These are phyloP conservation scores for Podospora pseudocomata DNA, from an alignment of 495 filamentous ascomycete species.

Conservation along the genomic window DNA sequence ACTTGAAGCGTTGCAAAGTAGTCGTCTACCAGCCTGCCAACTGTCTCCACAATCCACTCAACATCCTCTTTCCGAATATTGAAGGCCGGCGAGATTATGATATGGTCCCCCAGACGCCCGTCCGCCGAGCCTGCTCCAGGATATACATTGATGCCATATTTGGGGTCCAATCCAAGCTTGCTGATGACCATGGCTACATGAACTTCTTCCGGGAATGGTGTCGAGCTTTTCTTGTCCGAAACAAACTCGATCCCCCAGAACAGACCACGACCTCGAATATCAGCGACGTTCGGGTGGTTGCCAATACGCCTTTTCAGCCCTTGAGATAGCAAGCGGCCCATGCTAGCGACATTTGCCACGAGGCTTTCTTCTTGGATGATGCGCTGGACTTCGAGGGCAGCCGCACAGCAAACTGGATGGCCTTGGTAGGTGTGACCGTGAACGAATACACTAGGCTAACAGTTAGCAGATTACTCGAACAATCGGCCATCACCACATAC, in stretches of 20 bases:
- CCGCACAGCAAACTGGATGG: conserved; percentile 58
- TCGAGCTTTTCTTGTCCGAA: conserved; percentile 44
- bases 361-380: conserved; percentile 56
- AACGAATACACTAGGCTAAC: conserved; percentile 39
- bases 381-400: conserved; percentile 56
- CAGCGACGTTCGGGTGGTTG: conserved; percentile 55
- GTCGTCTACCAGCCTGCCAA: conserved; percentile 40
- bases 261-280: conserved; percentile 61
- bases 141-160: conserved; percentile 65
- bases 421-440: conserved; percentile 63
- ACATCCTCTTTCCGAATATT: conserved; percentile 61
- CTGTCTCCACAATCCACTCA: conserved; percentile 48
- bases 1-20: conserved; percentile 22
- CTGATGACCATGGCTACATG: conserved; percentile 50
- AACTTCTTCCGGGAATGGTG: conserved; percentile 43
- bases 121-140: conserved; percentile 65
- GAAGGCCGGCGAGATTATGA: conserved; percentile 73
- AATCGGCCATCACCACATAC: conserved; percentile 26
- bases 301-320: conserved; percentile 44
- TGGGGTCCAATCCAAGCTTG: conserved; percentile 46
- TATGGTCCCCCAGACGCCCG: conserved; percentile 67
- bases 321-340: conserved; percentile 49
- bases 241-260: conserved; percentile 64
- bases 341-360: conserved; percentile 47
- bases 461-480: conserved; percentile 4